These are phyloP conservation scores for Mallotus nudiflorus DNA, from an alignment of 345 rosid species.

Conservation along the genomic window DNA sequence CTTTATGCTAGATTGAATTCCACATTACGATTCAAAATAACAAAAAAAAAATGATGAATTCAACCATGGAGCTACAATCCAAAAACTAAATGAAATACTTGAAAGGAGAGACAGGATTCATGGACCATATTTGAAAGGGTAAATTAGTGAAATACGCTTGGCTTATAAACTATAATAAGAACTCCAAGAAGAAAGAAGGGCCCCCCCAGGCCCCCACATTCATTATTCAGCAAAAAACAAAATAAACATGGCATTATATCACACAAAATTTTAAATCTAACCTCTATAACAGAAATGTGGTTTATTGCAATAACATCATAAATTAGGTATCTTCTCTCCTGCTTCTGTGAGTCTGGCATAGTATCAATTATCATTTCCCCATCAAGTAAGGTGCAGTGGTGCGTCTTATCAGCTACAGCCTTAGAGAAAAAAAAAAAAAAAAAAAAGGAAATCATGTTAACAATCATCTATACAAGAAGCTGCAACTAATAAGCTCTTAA, in stretches of 20 bases:
- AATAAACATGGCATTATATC: neutral
- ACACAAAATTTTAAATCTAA: constrained; percentile 25
- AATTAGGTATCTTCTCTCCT: constrained; percentile 97
- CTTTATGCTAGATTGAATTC: too few species aligned
- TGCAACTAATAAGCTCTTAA: neutral
- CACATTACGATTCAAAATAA: too few species aligned
- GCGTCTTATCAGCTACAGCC: constrained; percentile 77
- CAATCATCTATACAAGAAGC: neutral
- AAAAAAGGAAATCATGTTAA: constrained; percentile 20
- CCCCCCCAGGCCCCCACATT: neutral
- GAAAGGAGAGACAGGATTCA: too few species aligned
- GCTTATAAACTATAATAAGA: too few species aligned
- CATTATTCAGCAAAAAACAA: too few species aligned
- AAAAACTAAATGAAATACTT: too few species aligned
- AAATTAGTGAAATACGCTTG: too few species aligned
- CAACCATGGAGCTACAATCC: neutral
- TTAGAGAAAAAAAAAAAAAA: constrained; percentile 34
- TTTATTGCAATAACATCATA: constrained; percentile 94
- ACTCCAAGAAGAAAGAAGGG: neutral
- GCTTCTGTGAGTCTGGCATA: constrained; percentile 82
- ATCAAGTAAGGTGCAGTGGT: constrained; percentile 87
- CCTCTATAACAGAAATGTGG: constrained; percentile 74
- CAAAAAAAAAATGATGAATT: neutral
- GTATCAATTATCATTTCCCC: constrained; percentile 99
- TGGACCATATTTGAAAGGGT: too few species aligned